Percentiles rank a stretch among this genome's conserved stretches.
These are phyloP conservation scores for Backusella morwellensis DNA, from an alignment of 192 early-diverging fungal genomes.

Conservation along the genomic window DNA sequence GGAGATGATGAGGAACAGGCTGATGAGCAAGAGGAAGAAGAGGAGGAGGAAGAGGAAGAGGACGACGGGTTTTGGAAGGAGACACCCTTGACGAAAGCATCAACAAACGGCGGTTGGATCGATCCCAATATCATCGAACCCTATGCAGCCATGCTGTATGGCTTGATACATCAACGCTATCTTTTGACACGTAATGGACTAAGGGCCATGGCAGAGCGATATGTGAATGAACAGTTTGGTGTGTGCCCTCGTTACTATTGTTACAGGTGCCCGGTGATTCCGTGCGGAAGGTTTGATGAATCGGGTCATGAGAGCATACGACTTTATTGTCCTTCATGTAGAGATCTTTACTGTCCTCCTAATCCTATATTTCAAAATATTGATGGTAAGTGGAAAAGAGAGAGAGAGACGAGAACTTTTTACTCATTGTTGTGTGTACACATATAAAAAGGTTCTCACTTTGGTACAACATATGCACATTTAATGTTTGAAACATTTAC, in stretches of 20 bases:
- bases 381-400: constrained; percentile 51
- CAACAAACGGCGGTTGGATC: not conserved
- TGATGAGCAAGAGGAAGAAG: not conserved
- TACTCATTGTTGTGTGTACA: not conserved
- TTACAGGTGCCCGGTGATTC: constrained; percentile 57
- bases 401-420: not conserved
- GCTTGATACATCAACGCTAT: constrained; percentile 91
- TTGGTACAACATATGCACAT: constrained; percentile 96
- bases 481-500: constrained; percentile 91
- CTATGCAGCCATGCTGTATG: constrained; percentile 89
- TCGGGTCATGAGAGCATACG: constrained; percentile 70
- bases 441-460: constrained; percentile 71
- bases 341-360: constrained; percentile 73
- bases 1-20: constrained; percentile 26
- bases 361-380: constrained; percentile 63
- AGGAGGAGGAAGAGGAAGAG: not conserved
- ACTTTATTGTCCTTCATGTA: constrained; percentile 76
- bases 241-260: constrained; percentile 72
- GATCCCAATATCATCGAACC: constrained; percentile 56
- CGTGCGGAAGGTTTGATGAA: constrained; percentile 69
- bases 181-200: constrained; percentile 86
- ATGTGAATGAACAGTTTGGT: constrained; percentile 72
- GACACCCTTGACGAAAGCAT: not conserved
- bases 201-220: constrained; percentile 80
- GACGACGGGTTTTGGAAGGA: constrained; percentile 34